Evolutionary conservation across 2,329 filamentous ascomycete species (phyloP).

Genomic region (Diaporthe sp.): DNA sequence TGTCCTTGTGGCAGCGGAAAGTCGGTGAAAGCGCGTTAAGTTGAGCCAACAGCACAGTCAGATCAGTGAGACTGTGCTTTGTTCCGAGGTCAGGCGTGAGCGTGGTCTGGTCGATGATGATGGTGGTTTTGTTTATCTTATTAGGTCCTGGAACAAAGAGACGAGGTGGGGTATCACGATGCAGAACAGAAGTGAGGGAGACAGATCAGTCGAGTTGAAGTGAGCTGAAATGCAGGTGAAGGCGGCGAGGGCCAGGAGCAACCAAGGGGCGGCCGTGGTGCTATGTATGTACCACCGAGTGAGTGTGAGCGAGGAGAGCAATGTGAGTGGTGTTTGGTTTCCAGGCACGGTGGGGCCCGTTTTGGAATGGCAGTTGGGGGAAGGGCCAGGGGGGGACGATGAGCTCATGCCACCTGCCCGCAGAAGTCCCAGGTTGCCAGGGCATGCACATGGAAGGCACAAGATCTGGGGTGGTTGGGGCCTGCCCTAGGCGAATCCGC

Average conservation of each 20-base stretch:
- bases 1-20: neutral
- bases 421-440: no score
- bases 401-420: no score
- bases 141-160: neutral
- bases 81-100: neutral
- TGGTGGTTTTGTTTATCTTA: neutral
- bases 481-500: constrained; percentile 13
- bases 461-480: constrained; percentile 14
- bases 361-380: neutral
- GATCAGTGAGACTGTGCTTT: neutral
- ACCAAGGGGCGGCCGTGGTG: neutral
- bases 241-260: neutral
- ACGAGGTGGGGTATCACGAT: neutral
- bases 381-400: neutral
- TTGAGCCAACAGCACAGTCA: neutral
- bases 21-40: neutral
- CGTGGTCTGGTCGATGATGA: neutral
- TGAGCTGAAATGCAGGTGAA: neutral
- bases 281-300: neutral
- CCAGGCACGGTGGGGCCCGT: neutral
- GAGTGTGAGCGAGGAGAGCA: neutral
- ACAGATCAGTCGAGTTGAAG: neutral
- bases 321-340: neutral
- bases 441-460: neutral
- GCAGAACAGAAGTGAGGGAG: neutral